Evolutionary conservation across 805 yeast genomes (phyloP), one percentile per base, ranked within the genome.

Genomic region (Yamadazyma sp.): DNA sequence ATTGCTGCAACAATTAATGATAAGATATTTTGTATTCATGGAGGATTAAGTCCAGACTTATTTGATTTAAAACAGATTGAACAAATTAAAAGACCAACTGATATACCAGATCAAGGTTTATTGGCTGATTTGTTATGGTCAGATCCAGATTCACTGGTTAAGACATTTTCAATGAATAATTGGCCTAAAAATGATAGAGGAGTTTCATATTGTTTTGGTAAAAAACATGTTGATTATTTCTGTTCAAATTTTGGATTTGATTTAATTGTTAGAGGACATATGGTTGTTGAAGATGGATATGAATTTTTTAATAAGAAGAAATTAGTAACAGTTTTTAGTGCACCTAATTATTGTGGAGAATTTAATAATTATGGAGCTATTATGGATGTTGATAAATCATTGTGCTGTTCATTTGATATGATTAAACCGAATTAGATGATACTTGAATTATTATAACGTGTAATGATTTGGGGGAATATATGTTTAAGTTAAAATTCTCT

Each of bases 251-350:
- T 84, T 55, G 77, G 80, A 36, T 79, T 85, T 60, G 94, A 85
- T 59, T 62, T 85, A 53, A 77, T 85, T 43, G 86, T 83, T 30
- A 65, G 94, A 50, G 94, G 91, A 6, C 94, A 85, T 55, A 85
- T 85, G 94, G 93, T 85, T 29, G 94, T 85, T 24, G 91, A 85
- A 55, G 91, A 85, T 53, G 94, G 94, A 3, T 85, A 85, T 53
- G 93, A 85, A 54, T 85, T 85, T 54, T 85, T 82, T 56, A 80
- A 80, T 41, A 80, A 77, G 51, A 65, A 86, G 49, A 79, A 78
- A 53, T 63, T 85, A 38, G 93, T 85, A 1, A 85, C 94, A 0
- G 79, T 85, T 1, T 85, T 85, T 50, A 75, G 81, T 42, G 94
- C 93, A 4, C 94, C 94, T 3, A 85, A 85, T 53, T 85, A 85